Evolutionary conservation across 345 rosid species (phyloP), one percentile per base, ranked within the genome.

Genomic region (Trapa bicornis): DNA sequence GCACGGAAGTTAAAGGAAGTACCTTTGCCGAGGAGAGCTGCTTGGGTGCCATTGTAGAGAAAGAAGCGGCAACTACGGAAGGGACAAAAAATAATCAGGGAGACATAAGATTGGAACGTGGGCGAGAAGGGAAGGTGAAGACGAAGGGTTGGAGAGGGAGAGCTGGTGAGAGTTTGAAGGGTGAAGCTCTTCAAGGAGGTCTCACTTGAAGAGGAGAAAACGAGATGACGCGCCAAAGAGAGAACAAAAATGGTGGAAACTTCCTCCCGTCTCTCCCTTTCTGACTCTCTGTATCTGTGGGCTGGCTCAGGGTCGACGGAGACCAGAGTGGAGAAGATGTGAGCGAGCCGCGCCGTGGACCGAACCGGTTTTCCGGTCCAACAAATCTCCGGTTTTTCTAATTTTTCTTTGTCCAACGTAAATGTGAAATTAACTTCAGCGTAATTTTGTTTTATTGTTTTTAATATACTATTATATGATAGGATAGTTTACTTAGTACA

Each of bases 1-100:
- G 35, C 1, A 32, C 14, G 37, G 63, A 3, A 29, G 63, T 1
- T 13, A 58, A 58, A 33, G 63, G 63, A 2, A 35, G 63, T 9
- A 58, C 63, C 63, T 58, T 58, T 58, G 11, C 63, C 7, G 63
- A 37, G 15, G 63, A 33, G 63, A 58, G 37, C 63, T 58, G 63
- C 38, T 58, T 37, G 38, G 63, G 7, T 38, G 63, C 63, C 63
- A 58, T 58, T 58, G 63, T 37, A 58, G 63, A 10, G 33, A 1
- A 38, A 11, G 33, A 32, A 58, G 33, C 1, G 63, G 16, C 2
- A 10, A 6, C 33, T 10, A 33, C 36, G 37, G 63, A 35, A 1
- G 38, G 63, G 13, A 6, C 0, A 22, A 22, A 22, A 22, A 22
- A 22, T 22, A 22, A 22, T 54, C 37, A 32, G 63, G 38, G 63